These are phyloP conservation scores for Paspalum notatum DNA, from an alignment of 176 grass and related monocot genomes.

Conservation along the genomic window DNA sequence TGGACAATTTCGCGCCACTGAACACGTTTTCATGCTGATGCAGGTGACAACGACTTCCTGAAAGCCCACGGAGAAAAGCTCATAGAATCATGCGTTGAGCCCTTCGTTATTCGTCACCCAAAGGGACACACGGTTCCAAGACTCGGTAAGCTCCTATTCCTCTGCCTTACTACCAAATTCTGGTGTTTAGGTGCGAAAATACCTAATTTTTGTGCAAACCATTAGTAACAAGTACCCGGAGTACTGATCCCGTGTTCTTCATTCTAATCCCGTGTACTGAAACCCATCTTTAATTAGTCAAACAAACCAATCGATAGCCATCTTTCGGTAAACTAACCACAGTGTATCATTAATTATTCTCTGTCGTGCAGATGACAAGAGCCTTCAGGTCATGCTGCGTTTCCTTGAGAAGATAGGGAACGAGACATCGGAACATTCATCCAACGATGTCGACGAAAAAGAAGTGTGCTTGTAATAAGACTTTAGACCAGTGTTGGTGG, in stretches of 20 bases:
- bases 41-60: constrained; percentile 86
- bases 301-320: background rate
- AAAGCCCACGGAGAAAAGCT: constrained; percentile 62
- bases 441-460: constrained; percentile 41
- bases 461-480: constrained; percentile 44
- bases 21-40: constrained; percentile 2
- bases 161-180: background rate
- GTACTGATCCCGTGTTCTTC: background rate
- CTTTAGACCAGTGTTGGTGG: background rate
- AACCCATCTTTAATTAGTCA: background rate
- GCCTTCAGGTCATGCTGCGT: constrained; percentile 41
- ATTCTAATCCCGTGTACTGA: background rate
- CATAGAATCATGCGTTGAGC: constrained; percentile 69
- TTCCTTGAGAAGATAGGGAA: constrained; percentile 72
- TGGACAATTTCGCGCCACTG: background rate
- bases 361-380: constrained; percentile 56
- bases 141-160: constrained; percentile 61
- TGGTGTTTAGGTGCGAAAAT: background rate
- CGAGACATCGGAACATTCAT: constrained; percentile 22
- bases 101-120: constrained; percentile 77
- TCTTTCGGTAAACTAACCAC: constrained; percentile 8
- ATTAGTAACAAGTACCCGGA: background rate
- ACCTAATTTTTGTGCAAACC: background rate
- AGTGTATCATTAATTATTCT: background rate
- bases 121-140: constrained; percentile 98